Conservation (phyloP, 2,329 filamentous ascomycete species). For the Thielaviopsis euricoi region DNA sequence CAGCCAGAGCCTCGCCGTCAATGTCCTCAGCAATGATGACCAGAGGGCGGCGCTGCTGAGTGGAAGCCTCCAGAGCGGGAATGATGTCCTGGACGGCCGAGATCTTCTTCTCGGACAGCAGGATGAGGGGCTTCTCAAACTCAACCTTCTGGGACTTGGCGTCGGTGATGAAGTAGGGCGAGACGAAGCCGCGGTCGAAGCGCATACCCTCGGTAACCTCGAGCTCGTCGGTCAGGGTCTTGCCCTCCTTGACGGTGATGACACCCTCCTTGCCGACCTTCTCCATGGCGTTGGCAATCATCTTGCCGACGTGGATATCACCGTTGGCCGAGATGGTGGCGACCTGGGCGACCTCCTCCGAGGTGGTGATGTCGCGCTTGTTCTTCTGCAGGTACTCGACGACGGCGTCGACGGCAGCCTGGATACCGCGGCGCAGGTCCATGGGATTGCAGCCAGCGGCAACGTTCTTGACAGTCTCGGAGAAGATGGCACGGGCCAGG, state of each 20-base stretch:
- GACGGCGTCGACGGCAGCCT: conserved; percentile 87
- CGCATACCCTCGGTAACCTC: conserved; percentile 99
- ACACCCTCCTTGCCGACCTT: conserved; percentile 99
- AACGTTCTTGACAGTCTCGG: conserved; percentile 99
- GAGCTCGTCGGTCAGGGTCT: conserved; percentile 93
- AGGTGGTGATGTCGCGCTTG: conserved; percentile 96
- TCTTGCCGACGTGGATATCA: conserved; percentile 82
- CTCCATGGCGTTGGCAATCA: conserved; percentile 98
- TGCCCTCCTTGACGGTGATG: conserved; percentile 99
- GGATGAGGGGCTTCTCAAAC: conserved; percentile 97
- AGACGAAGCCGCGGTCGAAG: conserved; percentile 97
- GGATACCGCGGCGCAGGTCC: conserved; percentile 93
- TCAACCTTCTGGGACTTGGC: conserved; percentile 97
- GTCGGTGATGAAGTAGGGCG: conserved; percentile 99
- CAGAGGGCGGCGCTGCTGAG: conserved; percentile 83
- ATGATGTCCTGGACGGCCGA: conserved; percentile 98
- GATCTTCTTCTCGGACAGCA: conserved; percentile 99
- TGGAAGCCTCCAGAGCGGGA: conserved; percentile 90
- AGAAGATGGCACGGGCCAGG: conserved; percentile 94
- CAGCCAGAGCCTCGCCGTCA: conserved; percentile 91
- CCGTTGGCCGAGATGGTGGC: conserved; percentile 97
- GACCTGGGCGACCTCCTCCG: conserved; percentile 91
- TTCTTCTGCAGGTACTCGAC: conserved; percentile 89
- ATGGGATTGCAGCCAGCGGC: conserved; percentile 99
- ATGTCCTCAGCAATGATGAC: conserved; percentile 99